Percentiles rank a stretch among this genome's conserved stretches.
phyloP scores from a whole-genome alignment of 768 basidiomycete species.

The Leccinellum rugosiceps region DNA sequence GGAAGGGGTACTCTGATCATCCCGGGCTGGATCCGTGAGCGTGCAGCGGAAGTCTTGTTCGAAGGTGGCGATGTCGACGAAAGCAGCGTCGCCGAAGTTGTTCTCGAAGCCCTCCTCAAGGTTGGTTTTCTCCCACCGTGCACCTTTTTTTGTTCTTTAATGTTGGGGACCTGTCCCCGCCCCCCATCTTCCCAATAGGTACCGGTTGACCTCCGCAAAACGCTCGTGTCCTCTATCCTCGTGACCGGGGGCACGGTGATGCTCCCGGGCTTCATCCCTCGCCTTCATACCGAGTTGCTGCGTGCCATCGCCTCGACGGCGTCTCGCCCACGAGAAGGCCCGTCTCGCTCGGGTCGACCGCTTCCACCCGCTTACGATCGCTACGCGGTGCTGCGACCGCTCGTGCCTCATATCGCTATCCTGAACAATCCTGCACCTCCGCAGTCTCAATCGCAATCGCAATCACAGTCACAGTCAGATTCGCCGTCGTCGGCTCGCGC shows the following conservation, averaged over 20 bases:
- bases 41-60: too few species aligned
- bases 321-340: slow-evolving; percentile 30
- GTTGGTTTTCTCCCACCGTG: slow-evolving; percentile 29
- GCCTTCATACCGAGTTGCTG: slow-evolving; percentile 77
- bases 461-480: neutral
- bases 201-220: slow-evolving; percentile 85
- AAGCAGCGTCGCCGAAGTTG: slow-evolving; percentile 75
- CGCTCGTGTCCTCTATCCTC: slow-evolving; percentile 79
- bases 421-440: slow-evolving; percentile 79
- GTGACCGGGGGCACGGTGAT: slow-evolving; percentile 87
- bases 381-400: slow-evolving; percentile 68
- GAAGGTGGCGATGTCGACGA: slow-evolving; percentile 89
- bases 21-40: slow-evolving; percentile 49
- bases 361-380: slow-evolving; percentile 62
- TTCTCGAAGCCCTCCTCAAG: slow-evolving; percentile 79
- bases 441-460: neutral
- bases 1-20: slow-evolving; percentile 78
- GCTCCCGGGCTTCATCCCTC: slow-evolving; percentile 89
- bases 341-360: slow-evolving; percentile 37
- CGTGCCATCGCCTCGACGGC: slow-evolving; percentile 49
- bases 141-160: neutral
- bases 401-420: slow-evolving; percentile 73
- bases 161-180: neutral
- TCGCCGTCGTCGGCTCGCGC: slow-evolving; percentile 45
- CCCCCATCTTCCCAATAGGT: slow-evolving; percentile 45